Percentiles rank a stretch among this genome's conserved stretches.
Conservation (phyloP, 2,329 filamentous ascomycete species). For the Ceratocystis eucalypticola region DNA sequence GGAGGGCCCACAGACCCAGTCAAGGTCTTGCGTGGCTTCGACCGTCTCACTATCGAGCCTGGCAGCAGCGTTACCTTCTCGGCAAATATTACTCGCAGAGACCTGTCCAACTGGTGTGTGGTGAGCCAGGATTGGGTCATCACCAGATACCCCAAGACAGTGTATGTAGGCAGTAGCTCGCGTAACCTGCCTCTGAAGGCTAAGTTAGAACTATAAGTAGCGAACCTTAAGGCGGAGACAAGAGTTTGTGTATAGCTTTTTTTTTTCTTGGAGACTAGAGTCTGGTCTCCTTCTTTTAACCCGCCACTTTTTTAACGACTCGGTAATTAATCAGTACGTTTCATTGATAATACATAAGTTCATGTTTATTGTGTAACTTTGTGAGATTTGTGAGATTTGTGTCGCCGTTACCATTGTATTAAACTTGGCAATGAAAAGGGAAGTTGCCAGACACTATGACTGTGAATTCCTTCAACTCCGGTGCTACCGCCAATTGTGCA, state of each 20-base stretch:
- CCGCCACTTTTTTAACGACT: background rate
- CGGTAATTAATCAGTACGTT: background rate
- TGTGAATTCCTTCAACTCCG: background rate
- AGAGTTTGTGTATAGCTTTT: background rate
- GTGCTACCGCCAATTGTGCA: background rate
- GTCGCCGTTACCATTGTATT: background rate
- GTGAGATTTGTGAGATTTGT: background rate
- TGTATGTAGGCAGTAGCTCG: conserved; percentile 43
- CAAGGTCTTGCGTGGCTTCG: conserved; percentile 63
- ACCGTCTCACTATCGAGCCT: conserved; percentile 56
- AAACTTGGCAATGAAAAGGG: background rate
- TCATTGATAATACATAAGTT: background rate
- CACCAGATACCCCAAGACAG: conserved; percentile 37
- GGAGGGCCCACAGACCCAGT: conserved; percentile 61
- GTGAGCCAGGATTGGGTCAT: conserved; percentile 70
- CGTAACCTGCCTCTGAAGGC: conserved; percentile 37
- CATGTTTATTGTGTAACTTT: background rate
- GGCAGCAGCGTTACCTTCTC: conserved; percentile 55
- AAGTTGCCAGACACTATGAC: background rate
- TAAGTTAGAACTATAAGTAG: conserved; percentile 22
- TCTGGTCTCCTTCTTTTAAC: background rate
- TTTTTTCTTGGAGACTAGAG: background rate
- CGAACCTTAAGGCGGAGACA: background rate
- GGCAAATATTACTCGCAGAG: conserved; percentile 59
- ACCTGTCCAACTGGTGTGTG: conserved; percentile 78